A percentile compares a stretch with the other conserved stretches of the same genome.
Evolutionary conservation across 495 filamentous ascomycete species (phyloP).

Genomic region (Cetradonia linearis): DNA sequence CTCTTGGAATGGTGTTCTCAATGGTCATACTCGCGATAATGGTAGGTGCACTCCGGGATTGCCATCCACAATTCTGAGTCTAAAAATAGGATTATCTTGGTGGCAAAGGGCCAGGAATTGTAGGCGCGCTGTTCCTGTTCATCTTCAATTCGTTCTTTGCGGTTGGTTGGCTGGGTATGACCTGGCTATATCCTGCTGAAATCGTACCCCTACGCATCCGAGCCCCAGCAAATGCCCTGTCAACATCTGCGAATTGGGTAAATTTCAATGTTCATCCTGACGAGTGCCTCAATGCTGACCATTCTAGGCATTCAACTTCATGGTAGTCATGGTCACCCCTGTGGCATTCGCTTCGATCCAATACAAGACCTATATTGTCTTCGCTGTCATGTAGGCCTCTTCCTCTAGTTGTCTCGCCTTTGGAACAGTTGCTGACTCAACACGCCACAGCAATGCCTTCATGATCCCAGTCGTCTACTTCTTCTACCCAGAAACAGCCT

Average conservation of each 20-base stretch:
- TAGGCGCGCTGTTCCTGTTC: conserved; percentile 55
- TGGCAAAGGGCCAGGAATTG: conserved; percentile 32
- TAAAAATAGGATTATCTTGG: conserved; percentile 28
- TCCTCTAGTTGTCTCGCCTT: not conserved
- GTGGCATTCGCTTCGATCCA: conserved; percentile 55
- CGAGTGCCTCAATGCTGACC: conserved; percentile 23
- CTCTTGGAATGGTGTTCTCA: conserved; percentile 54
- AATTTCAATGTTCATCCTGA: conserved; percentile 26
- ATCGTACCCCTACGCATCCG: conserved; percentile 64
- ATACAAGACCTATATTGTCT: conserved; percentile 69
- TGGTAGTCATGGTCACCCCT: conserved; percentile 64
- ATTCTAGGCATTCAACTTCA: conserved; percentile 36
- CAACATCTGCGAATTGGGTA: conserved; percentile 54
- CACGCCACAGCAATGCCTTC: conserved; percentile 47
- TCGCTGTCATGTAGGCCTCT: conserved; percentile 54
- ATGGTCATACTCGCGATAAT: conserved; percentile 54
- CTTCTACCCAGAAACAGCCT: conserved; percentile 69
- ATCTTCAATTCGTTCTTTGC: conserved; percentile 71
- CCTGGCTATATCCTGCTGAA: conserved; percentile 65
- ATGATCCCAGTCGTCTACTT: conserved; percentile 63
- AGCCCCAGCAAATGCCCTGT: conserved; percentile 62
- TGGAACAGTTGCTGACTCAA: conserved; percentile 11
- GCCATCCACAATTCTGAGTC: not conserved
- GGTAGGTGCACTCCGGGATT: conserved; percentile 9
- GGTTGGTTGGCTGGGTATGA: conserved; percentile 68